Percentiles rank a stretch among this genome's conserved stretches.
Evolutionary conservation across 345 rosid genomes (phyloP).

Genomic region (Zanthoxylum bungeanum): DNA sequence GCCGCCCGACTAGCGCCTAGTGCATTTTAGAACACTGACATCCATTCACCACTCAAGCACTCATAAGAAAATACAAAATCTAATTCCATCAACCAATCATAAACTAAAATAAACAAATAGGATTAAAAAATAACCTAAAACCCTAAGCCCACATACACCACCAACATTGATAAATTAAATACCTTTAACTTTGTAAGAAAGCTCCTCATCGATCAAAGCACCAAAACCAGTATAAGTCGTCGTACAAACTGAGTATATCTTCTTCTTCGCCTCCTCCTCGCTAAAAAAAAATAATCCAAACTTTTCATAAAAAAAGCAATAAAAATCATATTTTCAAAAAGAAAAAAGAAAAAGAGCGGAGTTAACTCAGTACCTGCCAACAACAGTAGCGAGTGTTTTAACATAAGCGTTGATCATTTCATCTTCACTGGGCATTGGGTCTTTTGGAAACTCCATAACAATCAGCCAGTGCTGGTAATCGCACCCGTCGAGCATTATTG

Average conservation of each 20-base stretch:
- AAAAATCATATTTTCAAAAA: no score
- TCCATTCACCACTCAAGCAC: not conserved
- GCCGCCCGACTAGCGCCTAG: no score
- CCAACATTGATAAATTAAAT: slow-evolving; percentile 5
- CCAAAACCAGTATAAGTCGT: slow-evolving; percentile 93
- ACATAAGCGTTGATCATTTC: slow-evolving; percentile 82
- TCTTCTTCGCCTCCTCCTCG: slow-evolving; percentile 98
- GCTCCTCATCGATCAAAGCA: slow-evolving; percentile 90
- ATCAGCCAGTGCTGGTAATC: slow-evolving; percentile 97
- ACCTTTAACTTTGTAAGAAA: slow-evolving; percentile 93
- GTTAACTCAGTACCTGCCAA: slow-evolving; percentile 52
- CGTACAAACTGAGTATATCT: slow-evolving; percentile 87
- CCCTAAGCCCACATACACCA: not conserved
- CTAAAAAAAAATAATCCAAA: slow-evolving; percentile 25
- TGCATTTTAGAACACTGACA: no score
- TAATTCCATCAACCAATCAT: not conserved
- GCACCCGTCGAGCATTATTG: slow-evolving; percentile 88
- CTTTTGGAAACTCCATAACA: slow-evolving; percentile 79
- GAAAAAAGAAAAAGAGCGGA: not conserved
- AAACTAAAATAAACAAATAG: not conserved
- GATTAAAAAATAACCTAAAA: not conserved
- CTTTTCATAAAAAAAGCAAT: not conserved
- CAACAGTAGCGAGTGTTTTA: slow-evolving; percentile 66
- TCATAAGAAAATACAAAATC: not conserved
- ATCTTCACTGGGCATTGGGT: slow-evolving; percentile 78